Conservation (phyloP, 225 moss, liverwort and hornwort genomes). For the Rhytidiadelphus loreus region DNA sequence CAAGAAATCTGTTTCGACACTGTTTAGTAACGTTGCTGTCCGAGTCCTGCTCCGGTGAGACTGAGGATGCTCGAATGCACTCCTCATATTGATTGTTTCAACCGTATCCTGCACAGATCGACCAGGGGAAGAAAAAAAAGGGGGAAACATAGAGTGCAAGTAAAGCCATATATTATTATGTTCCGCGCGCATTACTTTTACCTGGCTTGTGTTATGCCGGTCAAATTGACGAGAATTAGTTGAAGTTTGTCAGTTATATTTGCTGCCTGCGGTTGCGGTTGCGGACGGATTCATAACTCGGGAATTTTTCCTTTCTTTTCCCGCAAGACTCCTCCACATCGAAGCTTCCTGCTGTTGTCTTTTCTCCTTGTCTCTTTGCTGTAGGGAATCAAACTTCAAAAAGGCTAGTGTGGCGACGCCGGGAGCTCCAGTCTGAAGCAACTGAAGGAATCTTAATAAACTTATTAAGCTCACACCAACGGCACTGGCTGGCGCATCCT, state of each 20-base stretch:
- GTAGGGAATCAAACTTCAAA: not conserved
- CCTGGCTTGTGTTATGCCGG: not conserved
- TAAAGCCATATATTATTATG: too few relatives aligned
- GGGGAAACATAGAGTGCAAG: not conserved
- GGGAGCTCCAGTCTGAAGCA: not conserved
- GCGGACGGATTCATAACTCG: too few relatives aligned
- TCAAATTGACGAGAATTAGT: not conserved
- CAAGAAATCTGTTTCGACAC: not conserved
- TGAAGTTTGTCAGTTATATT: not conserved
- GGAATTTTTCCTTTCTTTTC: not conserved
- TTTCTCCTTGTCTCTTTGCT: not conserved
- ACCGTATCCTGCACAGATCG: not conserved
- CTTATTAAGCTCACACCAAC: not conserved
- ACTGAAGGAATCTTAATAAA: not conserved
- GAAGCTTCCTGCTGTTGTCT: not conserved
- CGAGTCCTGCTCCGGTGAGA: too few relatives aligned
- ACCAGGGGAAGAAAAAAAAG: not conserved
- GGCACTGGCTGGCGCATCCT: not conserved
- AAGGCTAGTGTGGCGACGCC: not conserved
- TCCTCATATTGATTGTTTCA: not conserved
- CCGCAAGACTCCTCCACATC: not conserved
- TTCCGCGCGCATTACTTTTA: not conserved
- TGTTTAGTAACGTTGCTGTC: not conserved
- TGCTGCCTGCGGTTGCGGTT: not conserved
- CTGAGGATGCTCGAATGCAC: not conserved